A percentile compares a stretch with the other conserved stretches of the same genome.
Evolutionary conservation across 108 stramenopile species (phyloP).

Genomic region (Fragilariopsis cylindrus): DNA sequence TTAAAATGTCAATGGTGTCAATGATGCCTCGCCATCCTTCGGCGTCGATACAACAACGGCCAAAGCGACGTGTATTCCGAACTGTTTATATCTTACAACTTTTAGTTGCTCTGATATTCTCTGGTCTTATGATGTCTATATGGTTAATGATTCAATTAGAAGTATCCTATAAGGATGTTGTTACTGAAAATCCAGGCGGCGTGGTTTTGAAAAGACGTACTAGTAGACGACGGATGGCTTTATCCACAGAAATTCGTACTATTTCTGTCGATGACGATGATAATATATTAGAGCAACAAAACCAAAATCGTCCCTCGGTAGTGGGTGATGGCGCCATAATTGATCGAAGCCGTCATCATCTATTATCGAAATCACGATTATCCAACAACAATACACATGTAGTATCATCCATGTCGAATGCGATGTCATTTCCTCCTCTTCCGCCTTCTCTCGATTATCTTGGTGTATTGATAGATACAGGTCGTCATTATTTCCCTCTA

Average conservation of each 20-base stretch:
- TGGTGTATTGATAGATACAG: slow-evolving; percentile 50
- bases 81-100: not conserved
- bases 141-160: slow-evolving; percentile 12
- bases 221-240: too few relatives aligned
- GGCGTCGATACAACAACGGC: not conserved
- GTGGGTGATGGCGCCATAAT: too few relatives aligned
- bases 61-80: not conserved
- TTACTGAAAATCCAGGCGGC: not conserved
- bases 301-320: too few relatives aligned
- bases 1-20: too few relatives aligned
- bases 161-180: not conserved
- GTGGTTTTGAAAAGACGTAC: too few relatives aligned
- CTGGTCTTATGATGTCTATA: not conserved
- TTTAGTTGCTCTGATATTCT: not conserved
- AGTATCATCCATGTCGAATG: too few relatives aligned
- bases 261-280: too few relatives aligned
- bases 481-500: slow-evolving; percentile 54
- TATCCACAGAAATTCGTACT: too few relatives aligned
- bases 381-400: too few relatives aligned
- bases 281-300: too few relatives aligned
- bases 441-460: slow-evolving; percentile 10
- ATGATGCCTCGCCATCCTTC: not conserved
- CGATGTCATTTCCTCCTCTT: slow-evolving; percentile 1
- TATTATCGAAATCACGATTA: too few relatives aligned
- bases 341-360: too few relatives aligned